These are phyloP conservation scores for Tetrahymena elliotti DNA, from an alignment of 73 alveolate species.

Conservation along the genomic window DNA sequence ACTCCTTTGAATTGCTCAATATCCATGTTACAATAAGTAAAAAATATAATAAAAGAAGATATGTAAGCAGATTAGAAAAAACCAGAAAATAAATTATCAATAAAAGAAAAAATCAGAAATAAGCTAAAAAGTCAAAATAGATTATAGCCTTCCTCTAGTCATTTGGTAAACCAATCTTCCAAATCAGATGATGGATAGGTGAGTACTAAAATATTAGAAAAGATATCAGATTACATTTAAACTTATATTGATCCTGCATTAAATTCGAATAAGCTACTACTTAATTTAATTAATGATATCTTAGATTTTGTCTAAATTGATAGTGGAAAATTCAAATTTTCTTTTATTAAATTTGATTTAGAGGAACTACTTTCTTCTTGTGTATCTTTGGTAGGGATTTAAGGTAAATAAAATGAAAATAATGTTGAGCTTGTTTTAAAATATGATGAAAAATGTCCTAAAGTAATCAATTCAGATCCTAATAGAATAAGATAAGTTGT, in stretches of 20 bases:
- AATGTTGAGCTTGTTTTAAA: not conserved
- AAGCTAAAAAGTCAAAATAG: not conserved
- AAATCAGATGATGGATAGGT: not conserved
- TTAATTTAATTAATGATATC: conserved; percentile 34
- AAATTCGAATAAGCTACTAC: conserved; percentile 10
- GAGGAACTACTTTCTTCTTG: not conserved
- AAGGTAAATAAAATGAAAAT: not conserved
- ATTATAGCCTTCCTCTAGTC: not conserved
- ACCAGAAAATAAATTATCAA: not conserved
- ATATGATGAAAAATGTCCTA: not conserved
- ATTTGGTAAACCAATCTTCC: not conserved
- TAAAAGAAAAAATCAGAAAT: not conserved
- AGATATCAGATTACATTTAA: not conserved
- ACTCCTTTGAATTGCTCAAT: conserved; percentile 39
- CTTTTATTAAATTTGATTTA: not conserved
- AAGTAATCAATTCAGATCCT: not conserved
- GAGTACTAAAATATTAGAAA: not conserved
- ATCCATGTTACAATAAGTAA: not conserved
- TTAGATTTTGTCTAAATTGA: conserved; percentile 38
- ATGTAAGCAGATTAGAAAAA: not conserved
- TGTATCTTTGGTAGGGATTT: not conserved
- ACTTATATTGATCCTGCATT: conserved; percentile 16
- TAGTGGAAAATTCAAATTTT: conserved; percentile 4
- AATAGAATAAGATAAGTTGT: conserved; percentile 13
- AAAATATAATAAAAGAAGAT: not conserved